Conservation (phyloP, 129 eudicot species). For the Chrysanthemum makinoi region DNA sequence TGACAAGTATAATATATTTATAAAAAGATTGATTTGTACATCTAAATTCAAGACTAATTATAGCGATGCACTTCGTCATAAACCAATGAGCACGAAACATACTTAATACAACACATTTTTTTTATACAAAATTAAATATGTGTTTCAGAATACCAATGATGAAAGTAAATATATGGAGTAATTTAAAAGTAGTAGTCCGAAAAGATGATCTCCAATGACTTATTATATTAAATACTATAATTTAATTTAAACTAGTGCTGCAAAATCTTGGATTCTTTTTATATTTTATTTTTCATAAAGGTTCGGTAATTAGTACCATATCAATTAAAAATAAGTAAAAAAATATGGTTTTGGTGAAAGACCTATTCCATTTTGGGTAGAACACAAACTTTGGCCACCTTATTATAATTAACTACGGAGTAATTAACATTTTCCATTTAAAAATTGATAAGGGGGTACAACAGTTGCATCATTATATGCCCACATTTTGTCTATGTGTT, state of each 20-base stretch:
- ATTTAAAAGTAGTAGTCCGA: background rate
- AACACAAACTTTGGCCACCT: slow-evolving; percentile 17
- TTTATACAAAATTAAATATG: too few species aligned
- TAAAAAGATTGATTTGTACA: too few species aligned
- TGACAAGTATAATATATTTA: too few species aligned
- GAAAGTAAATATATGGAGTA: too few species aligned
- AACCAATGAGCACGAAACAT: too few species aligned
- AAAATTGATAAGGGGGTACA: slow-evolving; percentile 24
- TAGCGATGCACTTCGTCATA: too few species aligned
- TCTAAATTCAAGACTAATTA: too few species aligned
- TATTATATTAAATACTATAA: background rate
- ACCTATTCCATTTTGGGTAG: slow-evolving; percentile 31
- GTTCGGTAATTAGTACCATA: slow-evolving; percentile 24
- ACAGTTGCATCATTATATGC: slow-evolving; percentile 26
- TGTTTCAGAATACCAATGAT: too few species aligned
- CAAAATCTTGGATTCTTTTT: slow-evolving; percentile 23
- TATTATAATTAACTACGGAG: slow-evolving; percentile 5
- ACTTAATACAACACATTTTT: too few species aligned
- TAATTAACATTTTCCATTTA: background rate
- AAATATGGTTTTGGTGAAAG: slow-evolving; percentile 1
- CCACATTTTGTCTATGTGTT: slow-evolving; percentile 26
- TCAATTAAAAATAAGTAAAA: slow-evolving; percentile 9
- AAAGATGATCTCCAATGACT: slow-evolving; percentile 7
- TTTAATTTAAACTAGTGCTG: background rate
- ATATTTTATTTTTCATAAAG: slow-evolving; percentile 21